These are phyloP conservation scores for Gomphus bonarii DNA, from an alignment of 1,284 basidiomycete genomes.

Conservation along the genomic window DNA sequence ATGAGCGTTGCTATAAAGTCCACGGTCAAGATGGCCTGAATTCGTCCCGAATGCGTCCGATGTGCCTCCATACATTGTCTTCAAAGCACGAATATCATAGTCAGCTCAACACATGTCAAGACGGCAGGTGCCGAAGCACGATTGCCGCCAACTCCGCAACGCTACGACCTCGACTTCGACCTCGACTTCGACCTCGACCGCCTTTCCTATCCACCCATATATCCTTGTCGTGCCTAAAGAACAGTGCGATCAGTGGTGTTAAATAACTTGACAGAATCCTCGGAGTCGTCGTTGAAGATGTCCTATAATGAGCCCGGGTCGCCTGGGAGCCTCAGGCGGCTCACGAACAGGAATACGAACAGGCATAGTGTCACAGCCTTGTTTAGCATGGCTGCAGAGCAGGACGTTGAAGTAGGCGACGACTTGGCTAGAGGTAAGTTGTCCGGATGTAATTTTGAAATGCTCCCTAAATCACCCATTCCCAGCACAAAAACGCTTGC, in stretches of 20 bases:
- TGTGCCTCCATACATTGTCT: background rate
- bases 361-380: constrained; percentile 93
- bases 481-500: constrained; percentile 86
- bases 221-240: background rate
- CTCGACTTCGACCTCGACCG: background rate
- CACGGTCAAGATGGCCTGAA: background rate
- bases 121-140: background rate
- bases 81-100: background rate
- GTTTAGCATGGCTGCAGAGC: constrained; percentile 96
- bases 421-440: constrained; percentile 85
- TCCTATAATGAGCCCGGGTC: constrained; percentile 57
- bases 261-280: background rate
- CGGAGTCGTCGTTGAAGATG: constrained; percentile 29
- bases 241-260: background rate
- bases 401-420: constrained; percentile 97
- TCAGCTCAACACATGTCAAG: background rate
- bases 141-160: constrained; percentile 7
- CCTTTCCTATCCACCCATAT: background rate
- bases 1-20: background rate
- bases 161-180: background rate
- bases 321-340: constrained; percentile 54
- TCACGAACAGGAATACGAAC: constrained; percentile 89
- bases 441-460: background rate
- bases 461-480: background rate
- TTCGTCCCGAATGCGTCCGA: background rate